Base-by-base conservation (phyloP, 768 basidiomycete species). In the Coprinopsis marcescibilis region DNA sequence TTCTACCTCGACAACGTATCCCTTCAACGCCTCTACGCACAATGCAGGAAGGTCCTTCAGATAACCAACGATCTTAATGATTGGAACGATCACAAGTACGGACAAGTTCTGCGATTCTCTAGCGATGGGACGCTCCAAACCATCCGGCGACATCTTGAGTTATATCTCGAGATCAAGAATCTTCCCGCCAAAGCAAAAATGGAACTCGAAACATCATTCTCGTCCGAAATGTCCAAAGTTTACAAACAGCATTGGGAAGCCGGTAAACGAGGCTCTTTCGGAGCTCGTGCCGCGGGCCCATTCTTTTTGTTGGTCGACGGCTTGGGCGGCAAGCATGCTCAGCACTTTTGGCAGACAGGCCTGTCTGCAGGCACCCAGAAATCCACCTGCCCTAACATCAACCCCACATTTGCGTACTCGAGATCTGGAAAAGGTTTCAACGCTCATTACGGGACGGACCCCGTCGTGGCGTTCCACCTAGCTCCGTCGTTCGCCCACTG, bases 371-470 rank as follows among this genome's bases (percentile, higher is more conserved):
- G 49, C 1, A 50, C 46, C 3, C 43, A 58, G 2, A 42, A 49
- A 21, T 36, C 52, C 3, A 40, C 51, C 4, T 61, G 65, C 1
- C 67, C 54, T 3, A 47, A 64, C 21, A 43, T 69, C 25, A 78
- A 78, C 50, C 76, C 76, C 2, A 72, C 71, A 0, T 76, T 76
- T 41, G 63, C 65, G 0, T 73, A 70, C 52, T 69, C 69, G 2
- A 54, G 60, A 5, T 57, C 54, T 13, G 73, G 73, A 7, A 56
- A 61, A 46, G 63, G 55, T 2, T 75, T 65, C 48, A 55, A 60
- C 14, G 62, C 73, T 1, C 72, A 77, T 44, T 71, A 75, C 49
- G 72, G 67, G 5, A 68, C 69, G 1, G 65, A 73, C 48, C 76
- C 72, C 4, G 48, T 72, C 3, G 17, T 57, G 3, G 49, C 64